Conservation (phyloP, 2,329 filamentous ascomycete species). For the Podosphaera xanthii region DNA sequence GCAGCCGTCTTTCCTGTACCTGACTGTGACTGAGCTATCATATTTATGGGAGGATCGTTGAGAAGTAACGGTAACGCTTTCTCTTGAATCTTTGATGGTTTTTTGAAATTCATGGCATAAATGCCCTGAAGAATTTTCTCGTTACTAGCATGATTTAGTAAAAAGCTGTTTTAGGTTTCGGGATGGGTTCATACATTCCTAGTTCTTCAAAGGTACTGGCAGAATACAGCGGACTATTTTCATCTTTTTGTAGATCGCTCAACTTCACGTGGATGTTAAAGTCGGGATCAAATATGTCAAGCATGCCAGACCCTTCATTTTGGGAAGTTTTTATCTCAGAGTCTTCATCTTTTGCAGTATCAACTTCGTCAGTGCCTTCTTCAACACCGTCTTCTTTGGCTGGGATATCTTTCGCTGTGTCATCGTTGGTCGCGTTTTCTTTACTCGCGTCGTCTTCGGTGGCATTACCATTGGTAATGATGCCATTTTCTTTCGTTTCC, state of each 20-base stretch:
- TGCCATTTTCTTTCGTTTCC: background rate
- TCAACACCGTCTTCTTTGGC: background rate
- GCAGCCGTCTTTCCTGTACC: conserved; percentile 96
- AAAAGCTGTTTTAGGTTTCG: background rate
- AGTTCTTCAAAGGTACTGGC: conserved; percentile 67
- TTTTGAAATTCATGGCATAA: conserved; percentile 63
- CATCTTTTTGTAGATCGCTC: conserved; percentile 67
- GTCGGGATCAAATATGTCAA: conserved; percentile 42
- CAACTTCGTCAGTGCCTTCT: background rate
- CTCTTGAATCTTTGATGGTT: conserved; percentile 96
- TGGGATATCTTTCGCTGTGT: no score
- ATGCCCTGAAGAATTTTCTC: conserved; percentile 54
- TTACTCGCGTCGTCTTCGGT: no score
- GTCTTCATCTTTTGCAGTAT: background rate
- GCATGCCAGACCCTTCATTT: conserved; percentile 18
- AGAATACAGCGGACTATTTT: conserved; percentile 71
- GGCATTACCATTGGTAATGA: background rate
- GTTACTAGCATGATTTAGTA: conserved; percentile 20
- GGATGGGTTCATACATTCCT: conserved; percentile 40
- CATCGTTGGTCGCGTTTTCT: no score
- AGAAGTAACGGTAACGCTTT: conserved; percentile 79
- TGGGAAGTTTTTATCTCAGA: no score
- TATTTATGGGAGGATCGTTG: conserved; percentile 64
- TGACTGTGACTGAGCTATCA: conserved; percentile 95
- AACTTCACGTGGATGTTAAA: conserved; percentile 87